phyloP scores from a whole-genome alignment of 2,329 filamentous ascomycete species.

The Stagonosporopsis cucurbitacearum region DNA sequence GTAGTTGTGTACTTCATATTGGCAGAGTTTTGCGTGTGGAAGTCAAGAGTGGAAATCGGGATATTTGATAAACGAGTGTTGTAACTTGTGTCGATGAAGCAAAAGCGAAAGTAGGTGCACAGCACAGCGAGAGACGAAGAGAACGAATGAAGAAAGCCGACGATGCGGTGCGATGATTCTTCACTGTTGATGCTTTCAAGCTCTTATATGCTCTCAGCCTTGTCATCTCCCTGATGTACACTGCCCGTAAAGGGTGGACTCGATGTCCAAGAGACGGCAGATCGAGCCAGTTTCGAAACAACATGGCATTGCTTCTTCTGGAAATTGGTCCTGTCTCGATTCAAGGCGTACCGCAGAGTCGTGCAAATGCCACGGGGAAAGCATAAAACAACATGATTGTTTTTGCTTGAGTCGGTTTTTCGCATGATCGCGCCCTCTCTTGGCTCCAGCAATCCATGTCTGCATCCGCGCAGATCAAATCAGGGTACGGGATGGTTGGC shows the following conservation, averaged over 20 bases:
- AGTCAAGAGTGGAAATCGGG: slow-evolving; percentile 5
- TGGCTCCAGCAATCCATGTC: background rate
- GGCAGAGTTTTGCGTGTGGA: background rate
- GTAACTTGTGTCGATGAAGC: background rate
- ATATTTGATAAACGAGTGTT: slow-evolving; percentile 2
- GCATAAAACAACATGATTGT: background rate
- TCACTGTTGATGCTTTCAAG: background rate
- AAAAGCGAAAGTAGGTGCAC: slow-evolving; percentile 28
- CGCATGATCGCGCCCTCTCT: background rate
- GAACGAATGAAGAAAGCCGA: slow-evolving; percentile 16
- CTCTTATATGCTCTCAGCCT: slow-evolving; percentile 3
- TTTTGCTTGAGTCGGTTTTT: slow-evolving; percentile 1
- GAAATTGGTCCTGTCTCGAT: slow-evolving; percentile 12
- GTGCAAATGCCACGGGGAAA: background rate
- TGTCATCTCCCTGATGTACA: background rate
- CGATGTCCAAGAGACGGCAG: background rate
- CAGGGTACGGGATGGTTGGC: background rate
- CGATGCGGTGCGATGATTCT: slow-evolving; percentile 10
- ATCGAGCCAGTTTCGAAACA: slow-evolving; percentile 20
- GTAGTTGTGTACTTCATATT: slow-evolving; percentile 38
- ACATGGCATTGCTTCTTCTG: slow-evolving; percentile 14
- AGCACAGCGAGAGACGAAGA: slow-evolving; percentile 25
- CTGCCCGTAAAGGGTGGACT: background rate
- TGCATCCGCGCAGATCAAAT: slow-evolving; percentile 2
- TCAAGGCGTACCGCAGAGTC: background rate